Conservation (phyloP, 176 grass and related monocot species). For the Ananas comosus region DNA sequence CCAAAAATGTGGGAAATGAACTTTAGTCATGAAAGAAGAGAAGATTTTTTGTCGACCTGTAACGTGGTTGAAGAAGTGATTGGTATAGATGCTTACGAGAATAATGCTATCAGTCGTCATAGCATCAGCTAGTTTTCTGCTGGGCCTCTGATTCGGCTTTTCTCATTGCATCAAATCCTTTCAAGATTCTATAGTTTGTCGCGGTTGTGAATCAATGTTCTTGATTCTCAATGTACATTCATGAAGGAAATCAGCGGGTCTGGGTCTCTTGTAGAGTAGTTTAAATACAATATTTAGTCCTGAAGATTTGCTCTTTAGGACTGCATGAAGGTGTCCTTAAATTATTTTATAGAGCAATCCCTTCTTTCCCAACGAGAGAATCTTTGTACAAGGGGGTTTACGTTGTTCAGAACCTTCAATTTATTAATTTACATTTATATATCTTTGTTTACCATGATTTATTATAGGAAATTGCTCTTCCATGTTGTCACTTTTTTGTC, state of each 20-base stretch:
- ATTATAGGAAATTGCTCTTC: background rate
- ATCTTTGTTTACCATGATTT: background rate
- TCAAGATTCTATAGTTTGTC: background rate
- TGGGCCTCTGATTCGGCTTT: background rate
- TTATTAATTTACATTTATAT: background rate
- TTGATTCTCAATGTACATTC: constrained; percentile 4
- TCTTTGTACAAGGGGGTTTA: background rate
- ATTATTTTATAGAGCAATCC: background rate
- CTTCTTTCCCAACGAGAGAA: background rate
- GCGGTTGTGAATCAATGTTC: background rate
- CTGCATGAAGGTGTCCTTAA: background rate
- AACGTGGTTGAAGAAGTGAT: constrained; percentile 87
- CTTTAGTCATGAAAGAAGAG: constrained; percentile 33
- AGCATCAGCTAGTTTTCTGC: constrained; percentile 18
- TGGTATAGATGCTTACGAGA: constrained; percentile 43
- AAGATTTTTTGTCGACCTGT: constrained; percentile 55
- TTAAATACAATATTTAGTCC: background rate
- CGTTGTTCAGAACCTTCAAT: constrained; percentile 1
- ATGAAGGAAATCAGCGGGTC: background rate
- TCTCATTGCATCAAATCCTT: background rate
- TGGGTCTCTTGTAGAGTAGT: constrained; percentile 11
- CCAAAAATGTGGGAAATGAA: constrained; percentile 45
- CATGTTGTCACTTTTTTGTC: background rate
- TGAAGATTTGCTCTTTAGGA: background rate
- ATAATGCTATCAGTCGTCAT: constrained; percentile 13